Evolutionary conservation across 129 eudicot genomes (phyloP), one percentile per base, ranked within the genome.

Genomic region (Heracleum sosnowskyi): DNA sequence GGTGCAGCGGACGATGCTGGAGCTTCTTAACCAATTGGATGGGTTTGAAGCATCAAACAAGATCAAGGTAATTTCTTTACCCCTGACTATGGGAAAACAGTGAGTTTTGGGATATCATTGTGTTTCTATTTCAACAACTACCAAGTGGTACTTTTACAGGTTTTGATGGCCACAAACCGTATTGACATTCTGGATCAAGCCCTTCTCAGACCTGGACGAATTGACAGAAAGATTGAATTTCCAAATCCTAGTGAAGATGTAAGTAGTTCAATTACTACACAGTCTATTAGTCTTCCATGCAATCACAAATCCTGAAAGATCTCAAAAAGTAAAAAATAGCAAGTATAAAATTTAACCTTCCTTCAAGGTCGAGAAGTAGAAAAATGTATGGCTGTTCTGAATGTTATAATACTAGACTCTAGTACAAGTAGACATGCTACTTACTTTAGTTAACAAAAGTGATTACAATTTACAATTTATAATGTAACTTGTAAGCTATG

Each of bases 31-130:
- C 47, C 84, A 81, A 62, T 28, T 81, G 76, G 84, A 81, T 70
- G 84, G 84, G 39, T 81, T 81, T 69, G 81, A 81, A 69, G 84
- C 84, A 66, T 81, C 84, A 44, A 76, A 81, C 44, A 77, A 81
- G 45, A 81, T 81, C 49, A 81, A 81, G 36, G 84, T 81, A 81
- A 26, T 42, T 40, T 10, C 53, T 6, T 4, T 31, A 12, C 39
- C 22, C n/a, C 1, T 69, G 7, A 31, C 29, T 16, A 15, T 34
- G 24, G 41, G 10, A 28, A 3, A 55, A 55, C 64, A 55, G 26
- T 55, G 64, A 55, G 29, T 55, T 22, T 55, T 55, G 64, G 64
- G 29, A 24, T 55, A 24, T 55, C 8, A 53, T 33, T 11, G 39
- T 12, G 35, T 64, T 29, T 64, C 22, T 10, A 26, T 64, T 5